Evolutionary conservation across 352 stramenopile genomes (phyloP).

Genomic region (Phytophthora boehmeriae): DNA sequence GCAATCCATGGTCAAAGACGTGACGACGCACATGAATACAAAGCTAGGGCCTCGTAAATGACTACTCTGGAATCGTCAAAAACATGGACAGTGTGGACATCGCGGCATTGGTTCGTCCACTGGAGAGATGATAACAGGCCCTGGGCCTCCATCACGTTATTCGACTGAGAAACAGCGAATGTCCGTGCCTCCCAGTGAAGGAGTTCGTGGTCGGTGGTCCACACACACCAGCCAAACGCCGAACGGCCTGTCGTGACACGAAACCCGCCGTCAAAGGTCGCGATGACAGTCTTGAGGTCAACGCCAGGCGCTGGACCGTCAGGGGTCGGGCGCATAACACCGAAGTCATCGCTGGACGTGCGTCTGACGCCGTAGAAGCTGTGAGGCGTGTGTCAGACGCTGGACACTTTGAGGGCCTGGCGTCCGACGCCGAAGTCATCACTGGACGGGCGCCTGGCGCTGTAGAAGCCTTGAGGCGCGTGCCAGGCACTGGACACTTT

Average conservation of each 20-base stretch:
- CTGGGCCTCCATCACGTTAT: constrained; percentile 36
- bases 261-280: constrained; percentile 17
- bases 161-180: constrained; percentile 12
- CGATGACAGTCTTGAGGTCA: too few relatives aligned
- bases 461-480: not conserved
- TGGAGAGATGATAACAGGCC: constrained; percentile 15
- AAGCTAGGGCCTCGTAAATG: constrained; percentile 10
- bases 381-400: not conserved
- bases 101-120: not conserved
- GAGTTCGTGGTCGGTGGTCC: not conserved
- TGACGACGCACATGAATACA: not conserved
- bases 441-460: not conserved
- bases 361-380: not conserved
- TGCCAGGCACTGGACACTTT: not conserved
- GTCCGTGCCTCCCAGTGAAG: constrained; percentile 9
- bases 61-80: constrained; percentile 26
- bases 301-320: too few relatives aligned
- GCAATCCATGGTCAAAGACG: constrained; percentile 13
- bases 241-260: not conserved
- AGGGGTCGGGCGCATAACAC: not conserved
- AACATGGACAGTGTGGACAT: not conserved
- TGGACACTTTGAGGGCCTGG: not conserved
- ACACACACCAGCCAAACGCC: constrained; percentile 27
- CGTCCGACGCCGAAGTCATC: not conserved
- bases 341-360: not conserved